These are phyloP conservation scores for Boletellus emodensis DNA, from an alignment of 768 basidiomycete species.

Conservation along the genomic window DNA sequence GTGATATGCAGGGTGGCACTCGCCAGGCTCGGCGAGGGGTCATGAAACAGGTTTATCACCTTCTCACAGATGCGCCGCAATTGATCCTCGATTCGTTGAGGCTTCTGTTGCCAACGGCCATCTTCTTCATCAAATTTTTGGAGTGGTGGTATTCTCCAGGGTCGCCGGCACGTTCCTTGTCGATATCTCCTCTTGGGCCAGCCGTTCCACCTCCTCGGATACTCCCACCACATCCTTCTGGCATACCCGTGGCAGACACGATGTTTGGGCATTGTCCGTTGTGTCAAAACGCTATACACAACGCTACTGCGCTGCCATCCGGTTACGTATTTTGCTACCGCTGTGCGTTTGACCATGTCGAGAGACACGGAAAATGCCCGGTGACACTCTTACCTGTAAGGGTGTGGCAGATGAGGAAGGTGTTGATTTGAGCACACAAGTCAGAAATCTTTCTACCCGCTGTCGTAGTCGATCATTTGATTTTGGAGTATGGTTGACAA, in stretches of 20 bases:
- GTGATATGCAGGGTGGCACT: slow-evolving; percentile 12
- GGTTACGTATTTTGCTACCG: slow-evolving; percentile 96
- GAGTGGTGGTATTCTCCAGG: slow-evolving; percentile 99
- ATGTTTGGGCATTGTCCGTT: slow-evolving; percentile 84
- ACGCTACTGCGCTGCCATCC: slow-evolving; percentile 86
- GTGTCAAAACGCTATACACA: slow-evolving; percentile 67
- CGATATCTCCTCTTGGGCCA: slow-evolving; percentile 58
- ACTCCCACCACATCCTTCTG: slow-evolving; percentile 69
- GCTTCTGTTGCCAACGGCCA: slow-evolving; percentile 77
- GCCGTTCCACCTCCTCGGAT: slow-evolving; percentile 74
- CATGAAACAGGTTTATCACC: slow-evolving; percentile 41
- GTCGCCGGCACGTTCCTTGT: slow-evolving; percentile 76
- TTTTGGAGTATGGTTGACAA: slow-evolving; percentile 1
- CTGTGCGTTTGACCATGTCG: slow-evolving; percentile 81
- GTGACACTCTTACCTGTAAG: slow-evolving; percentile 75
- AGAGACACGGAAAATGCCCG: slow-evolving; percentile 76
- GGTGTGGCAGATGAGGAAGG: slow-evolving; percentile 83
- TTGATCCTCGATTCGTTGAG: slow-evolving; percentile 74
- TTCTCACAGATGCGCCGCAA: slow-evolving; percentile 53
- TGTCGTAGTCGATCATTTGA: slow-evolving; percentile 7
- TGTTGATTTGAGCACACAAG: slow-evolving; percentile 53
- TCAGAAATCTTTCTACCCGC: neutral
- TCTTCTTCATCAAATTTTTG: slow-evolving; percentile 94
- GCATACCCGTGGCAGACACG: slow-evolving; percentile 56
- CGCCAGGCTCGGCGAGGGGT: slow-evolving; percentile 34